phyloP scores from a whole-genome alignment of 768 basidiomycete species.

The Zangia roseola region DNA sequence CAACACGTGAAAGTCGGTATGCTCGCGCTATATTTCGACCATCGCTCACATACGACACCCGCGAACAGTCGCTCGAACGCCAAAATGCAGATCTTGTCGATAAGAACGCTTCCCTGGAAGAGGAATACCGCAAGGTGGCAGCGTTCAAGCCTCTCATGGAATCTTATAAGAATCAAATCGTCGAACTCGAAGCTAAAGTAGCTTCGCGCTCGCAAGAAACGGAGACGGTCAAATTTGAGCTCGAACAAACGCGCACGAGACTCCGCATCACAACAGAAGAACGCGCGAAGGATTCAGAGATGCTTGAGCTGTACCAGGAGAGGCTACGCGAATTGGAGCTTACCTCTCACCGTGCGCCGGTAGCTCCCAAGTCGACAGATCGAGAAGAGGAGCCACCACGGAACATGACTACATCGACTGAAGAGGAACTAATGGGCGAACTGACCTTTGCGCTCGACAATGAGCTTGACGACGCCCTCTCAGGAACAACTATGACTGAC shows the following conservation, averaged over 20 bases:
- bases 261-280: constrained; percentile 69
- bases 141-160: constrained; percentile 90
- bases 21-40: constrained; percentile 4
- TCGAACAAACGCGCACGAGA: constrained; percentile 71
- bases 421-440: constrained; percentile 47
- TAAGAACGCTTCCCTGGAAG: constrained; percentile 88
- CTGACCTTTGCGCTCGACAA: constrained; percentile 68
- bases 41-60: constrained; percentile 1
- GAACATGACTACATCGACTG: constrained; percentile 36
- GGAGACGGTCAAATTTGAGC: constrained; percentile 68
- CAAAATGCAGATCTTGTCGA: constrained; percentile 92
- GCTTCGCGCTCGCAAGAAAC: constrained; percentile 67
- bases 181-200: constrained; percentile 72
- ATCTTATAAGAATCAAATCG: constrained; percentile 84
- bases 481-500: constrained; percentile 87
- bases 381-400: constrained; percentile 13
- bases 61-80: constrained; percentile 73
- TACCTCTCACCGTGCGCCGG: constrained; percentile 48
- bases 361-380: constrained; percentile 25
- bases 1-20: constrained; percentile 74
- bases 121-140: constrained; percentile 84
- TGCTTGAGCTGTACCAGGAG: constrained; percentile 88
- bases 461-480: constrained; percentile 84
- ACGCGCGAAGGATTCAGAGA: constrained; percentile 75
- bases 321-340: constrained; percentile 87